phyloP scores from a whole-genome alignment of 2,329 filamentous ascomycete genomes.

The Hypoxylon sp. region DNA sequence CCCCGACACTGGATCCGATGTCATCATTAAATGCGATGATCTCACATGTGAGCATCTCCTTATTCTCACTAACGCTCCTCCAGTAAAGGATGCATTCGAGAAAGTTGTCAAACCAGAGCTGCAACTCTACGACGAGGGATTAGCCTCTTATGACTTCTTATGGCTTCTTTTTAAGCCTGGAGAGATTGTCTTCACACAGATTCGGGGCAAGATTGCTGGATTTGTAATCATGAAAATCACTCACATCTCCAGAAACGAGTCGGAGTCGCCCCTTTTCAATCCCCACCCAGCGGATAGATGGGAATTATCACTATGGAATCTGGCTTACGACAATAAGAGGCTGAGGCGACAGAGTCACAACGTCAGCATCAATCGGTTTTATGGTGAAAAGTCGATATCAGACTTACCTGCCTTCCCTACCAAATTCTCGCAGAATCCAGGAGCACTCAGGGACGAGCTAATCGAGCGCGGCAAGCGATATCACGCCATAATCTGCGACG shows the following conservation, averaged over 20 bases:
- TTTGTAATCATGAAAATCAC: conserved; percentile 4
- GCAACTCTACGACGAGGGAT: not conserved
- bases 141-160: not conserved
- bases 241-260: not conserved
- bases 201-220: not conserved
- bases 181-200: conserved; percentile 1
- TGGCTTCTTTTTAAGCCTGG: conserved; percentile 5
- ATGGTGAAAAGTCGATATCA: conserved; percentile 2
- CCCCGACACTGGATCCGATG: conserved; percentile 1
- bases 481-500: not conserved
- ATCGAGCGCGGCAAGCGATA: conserved; percentile 2
- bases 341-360: not conserved
- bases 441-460: not conserved
- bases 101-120: not conserved
- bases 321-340: conserved; percentile 1
- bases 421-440: not conserved
- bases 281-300: not conserved
- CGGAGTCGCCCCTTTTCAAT: not conserved
- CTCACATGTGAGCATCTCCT: not conserved
- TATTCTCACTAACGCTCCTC: not conserved
- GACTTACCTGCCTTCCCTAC: not conserved
- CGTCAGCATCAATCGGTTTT: not conserved
- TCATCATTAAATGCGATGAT: not conserved
- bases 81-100: not conserved
- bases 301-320: not conserved